Evolutionary conservation across 2,329 filamentous ascomycete species (phyloP).

Genomic region (Colletotrichum agaves): DNA sequence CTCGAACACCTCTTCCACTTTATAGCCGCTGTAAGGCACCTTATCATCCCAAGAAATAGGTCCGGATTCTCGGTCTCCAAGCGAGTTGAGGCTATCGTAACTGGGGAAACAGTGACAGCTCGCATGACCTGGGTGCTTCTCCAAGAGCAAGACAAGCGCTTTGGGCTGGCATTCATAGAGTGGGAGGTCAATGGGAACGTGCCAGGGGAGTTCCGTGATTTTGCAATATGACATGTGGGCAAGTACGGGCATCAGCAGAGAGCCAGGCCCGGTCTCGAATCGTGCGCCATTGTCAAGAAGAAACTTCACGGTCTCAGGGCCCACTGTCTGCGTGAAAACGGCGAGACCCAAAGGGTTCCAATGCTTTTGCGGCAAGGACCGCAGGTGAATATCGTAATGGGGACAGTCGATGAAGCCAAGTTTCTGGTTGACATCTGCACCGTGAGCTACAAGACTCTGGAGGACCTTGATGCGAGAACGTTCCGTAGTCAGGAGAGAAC

Average conservation of each 20-base stretch:
- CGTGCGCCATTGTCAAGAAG: neutral
- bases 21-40: neutral
- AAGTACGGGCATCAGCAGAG: neutral
- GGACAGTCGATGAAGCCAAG: neutral
- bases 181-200: neutral
- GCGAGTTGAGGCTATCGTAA: constrained; percentile 7
- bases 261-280: neutral
- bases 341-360: constrained; percentile 10
- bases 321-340: constrained; percentile 1
- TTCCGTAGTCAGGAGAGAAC: neutral
- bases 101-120: constrained; percentile 7
- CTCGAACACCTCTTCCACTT: neutral
- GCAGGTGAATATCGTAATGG: neutral
- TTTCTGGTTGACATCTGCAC: constrained; percentile 1
- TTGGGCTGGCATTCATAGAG: neutral
- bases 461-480: neutral
- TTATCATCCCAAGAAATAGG: neutral
- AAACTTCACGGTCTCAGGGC: neutral
- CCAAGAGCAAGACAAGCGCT: neutral
- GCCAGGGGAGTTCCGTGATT: neutral
- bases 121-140: neutral
- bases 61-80: neutral
- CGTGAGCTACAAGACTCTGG: neutral
- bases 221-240: neutral
- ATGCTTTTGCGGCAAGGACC: neutral